Evolutionary conservation across 2,329 filamentous ascomycete species (phyloP), one percentile per base, ranked within the genome.

Genomic region (Cercospora sp.): DNA sequence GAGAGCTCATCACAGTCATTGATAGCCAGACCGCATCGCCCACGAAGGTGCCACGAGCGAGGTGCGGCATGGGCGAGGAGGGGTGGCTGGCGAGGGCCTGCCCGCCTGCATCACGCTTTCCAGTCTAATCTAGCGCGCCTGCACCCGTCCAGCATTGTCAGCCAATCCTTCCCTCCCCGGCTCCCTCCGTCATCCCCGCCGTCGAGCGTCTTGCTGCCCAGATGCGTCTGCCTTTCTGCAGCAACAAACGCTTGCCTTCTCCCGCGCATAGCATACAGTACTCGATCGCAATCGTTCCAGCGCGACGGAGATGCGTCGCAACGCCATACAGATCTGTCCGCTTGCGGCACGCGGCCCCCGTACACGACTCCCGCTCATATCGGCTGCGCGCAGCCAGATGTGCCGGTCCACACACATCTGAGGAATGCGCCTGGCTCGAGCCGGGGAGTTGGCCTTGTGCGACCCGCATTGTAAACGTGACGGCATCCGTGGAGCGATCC

Each of bases 401-500:
- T 65, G 42, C 64, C 42, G 57, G 55, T 12, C 36, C 64, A 60
- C 42, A 57, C 30, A 61, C 13, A 8, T 31, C 60, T n/a, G 28
- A 20, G 33, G 51, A 51, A 65, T 42, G 31, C 36, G 58, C 57
- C 42, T 53, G 64, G 57, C 64, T 61, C 64, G 64, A 65, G 64
- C 64, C 64, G 64, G 64, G 64, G 64, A 65, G 40, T 18, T 40
- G 57, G 45, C 30, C 57, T 33, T 36, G 55, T 61, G 57, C 64
- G 36, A 65, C 64, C 64, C 64, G 64, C 40, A 36, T 57, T 16
- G 57, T 28, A 55, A 59, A 64, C 53, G 62, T 31, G 51, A 64
- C 61, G 51, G 48, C 61, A 57, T 57, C 18, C 28, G 28, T 26
- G 18, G 59, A 57, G 48, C n/a, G 45, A 57, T 61, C 23, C 40